Conservation (phyloP, 106 monocot species). For the Platanthera zijinensis region DNA sequence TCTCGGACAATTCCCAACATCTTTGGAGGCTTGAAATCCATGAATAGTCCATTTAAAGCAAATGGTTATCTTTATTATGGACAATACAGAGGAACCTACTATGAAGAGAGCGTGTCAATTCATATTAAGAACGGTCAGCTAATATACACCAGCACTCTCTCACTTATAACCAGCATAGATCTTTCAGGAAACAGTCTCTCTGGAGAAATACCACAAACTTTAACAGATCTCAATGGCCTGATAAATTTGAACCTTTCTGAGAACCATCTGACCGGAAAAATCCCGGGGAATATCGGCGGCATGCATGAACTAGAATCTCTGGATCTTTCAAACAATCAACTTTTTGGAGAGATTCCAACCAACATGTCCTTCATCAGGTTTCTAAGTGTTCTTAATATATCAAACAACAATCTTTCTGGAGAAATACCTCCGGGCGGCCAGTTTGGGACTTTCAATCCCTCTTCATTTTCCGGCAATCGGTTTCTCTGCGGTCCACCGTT, state of each 20-base stretch:
- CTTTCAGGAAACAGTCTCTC: background rate
- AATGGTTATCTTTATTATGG: background rate
- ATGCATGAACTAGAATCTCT: background rate
- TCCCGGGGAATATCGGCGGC: background rate
- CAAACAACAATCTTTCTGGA: slow-evolving; percentile 11
- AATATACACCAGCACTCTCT: background rate
- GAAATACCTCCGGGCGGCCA: slow-evolving; percentile 5
- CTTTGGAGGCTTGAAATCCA: slow-evolving; percentile 1
- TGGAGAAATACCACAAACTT: background rate
- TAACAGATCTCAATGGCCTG: background rate
- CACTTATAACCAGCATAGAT: slow-evolving; percentile 3
- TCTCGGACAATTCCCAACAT: background rate
- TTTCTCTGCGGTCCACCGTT: background rate
- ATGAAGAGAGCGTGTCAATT: background rate
- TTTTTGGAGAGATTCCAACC: slow-evolving; percentile 8
- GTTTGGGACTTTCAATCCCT: slow-evolving; percentile 3
- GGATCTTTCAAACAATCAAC: slow-evolving; percentile 4
- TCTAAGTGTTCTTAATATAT: slow-evolving; percentile 4
- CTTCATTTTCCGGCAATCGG: background rate
- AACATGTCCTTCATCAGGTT: background rate
- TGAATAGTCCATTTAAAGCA: background rate
- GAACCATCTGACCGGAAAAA: slow-evolving; percentile 6
- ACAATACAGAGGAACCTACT: background rate
- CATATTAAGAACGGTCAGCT: background rate
- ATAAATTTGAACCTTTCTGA: background rate